Conservation (phyloP, 805 yeast genomes). For the Priceomyces medius region DNA sequence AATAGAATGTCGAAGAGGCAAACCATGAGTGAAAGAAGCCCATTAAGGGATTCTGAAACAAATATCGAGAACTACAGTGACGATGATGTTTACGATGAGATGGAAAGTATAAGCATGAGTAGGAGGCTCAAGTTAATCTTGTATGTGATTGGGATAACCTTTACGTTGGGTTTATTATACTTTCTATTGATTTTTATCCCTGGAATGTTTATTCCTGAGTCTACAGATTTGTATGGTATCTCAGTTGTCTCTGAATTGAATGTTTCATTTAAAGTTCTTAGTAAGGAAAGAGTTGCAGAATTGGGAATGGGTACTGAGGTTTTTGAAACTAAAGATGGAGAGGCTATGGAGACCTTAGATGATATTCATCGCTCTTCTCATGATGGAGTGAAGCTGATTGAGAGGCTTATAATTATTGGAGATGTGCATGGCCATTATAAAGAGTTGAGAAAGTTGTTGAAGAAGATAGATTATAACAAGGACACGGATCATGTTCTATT, state of each 20-base stretch:
- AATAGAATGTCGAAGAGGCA: too few species aligned
- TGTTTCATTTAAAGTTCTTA: slow-evolving; percentile 26
- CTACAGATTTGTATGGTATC: slow-evolving; percentile 25
- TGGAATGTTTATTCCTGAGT: slow-evolving; percentile 31
- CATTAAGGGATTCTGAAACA: slow-evolving; percentile 8
- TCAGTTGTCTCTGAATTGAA: slow-evolving; percentile 22
- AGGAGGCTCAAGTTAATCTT: slow-evolving; percentile 15
- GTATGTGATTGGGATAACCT: slow-evolving; percentile 12
- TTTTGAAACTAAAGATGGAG: neutral
- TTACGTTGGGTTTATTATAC: slow-evolving; percentile 20
- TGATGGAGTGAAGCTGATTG: slow-evolving; percentile 13
- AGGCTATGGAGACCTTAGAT: slow-evolving; percentile 7
- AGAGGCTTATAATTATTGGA: slow-evolving; percentile 70
- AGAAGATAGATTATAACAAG: slow-evolving; percentile 46
- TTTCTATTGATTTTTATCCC: slow-evolving; percentile 36
- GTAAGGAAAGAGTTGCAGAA: slow-evolving; percentile 11
- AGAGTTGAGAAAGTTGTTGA: slow-evolving; percentile 53
- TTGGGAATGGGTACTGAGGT: slow-evolving; percentile 14
- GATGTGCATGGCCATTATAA: slow-evolving; percentile 82
- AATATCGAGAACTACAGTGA: neutral
- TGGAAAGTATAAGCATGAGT: slow-evolving; percentile 15
- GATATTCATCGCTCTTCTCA: slow-evolving; percentile 1
- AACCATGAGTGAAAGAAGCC: slow-evolving; percentile 15
- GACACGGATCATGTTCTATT: slow-evolving; percentile 60
- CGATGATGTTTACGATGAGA: slow-evolving; percentile 4